These are phyloP conservation scores for Talaromyces wortmannii DNA, from an alignment of 495 filamentous ascomycete genomes.

Conservation along the genomic window DNA sequence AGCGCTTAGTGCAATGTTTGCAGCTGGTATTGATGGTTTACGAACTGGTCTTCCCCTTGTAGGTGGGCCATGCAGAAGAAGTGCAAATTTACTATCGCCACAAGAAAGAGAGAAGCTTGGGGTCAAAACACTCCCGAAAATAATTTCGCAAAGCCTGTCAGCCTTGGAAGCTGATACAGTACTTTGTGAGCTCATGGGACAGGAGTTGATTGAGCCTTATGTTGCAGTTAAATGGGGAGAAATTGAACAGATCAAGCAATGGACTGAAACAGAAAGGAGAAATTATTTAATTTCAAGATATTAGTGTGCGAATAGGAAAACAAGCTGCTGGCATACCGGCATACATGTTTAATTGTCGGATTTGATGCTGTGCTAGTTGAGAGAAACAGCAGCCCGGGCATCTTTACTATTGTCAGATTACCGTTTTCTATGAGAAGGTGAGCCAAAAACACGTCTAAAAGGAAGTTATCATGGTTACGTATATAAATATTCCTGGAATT, in stretches of 20 bases:
- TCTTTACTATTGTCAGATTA: too few species aligned
- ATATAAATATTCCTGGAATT: too few species aligned
- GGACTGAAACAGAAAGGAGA: conserved; percentile 5
- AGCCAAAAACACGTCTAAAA: too few species aligned
- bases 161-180: conserved; percentile 9
- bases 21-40: conserved; percentile 51
- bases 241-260: conserved; percentile 3
- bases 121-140: conserved; percentile 46
- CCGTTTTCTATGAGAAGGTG: too few species aligned
- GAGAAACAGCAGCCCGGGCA: too few species aligned
- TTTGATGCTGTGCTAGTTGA: conserved; percentile 1
- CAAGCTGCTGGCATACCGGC: neutral
- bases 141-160: conserved; percentile 44
- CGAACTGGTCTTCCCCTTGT: conserved; percentile 27
- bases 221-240: conserved; percentile 1
- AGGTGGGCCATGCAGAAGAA: conserved; percentile 41
- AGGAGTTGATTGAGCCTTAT: neutral
- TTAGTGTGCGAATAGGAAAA: neutral
- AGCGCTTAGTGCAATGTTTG: conserved; percentile 52
- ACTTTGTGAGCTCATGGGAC: conserved; percentile 1
- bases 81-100: conserved; percentile 42
- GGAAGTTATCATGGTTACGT: too few species aligned
- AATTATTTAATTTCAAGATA: conserved; percentile 2
- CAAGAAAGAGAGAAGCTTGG: conserved; percentile 45
- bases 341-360: conserved; percentile 3